Evolutionary conservation across 1,139 yeast species (phyloP).

Genomic region (Candida sp.): DNA sequence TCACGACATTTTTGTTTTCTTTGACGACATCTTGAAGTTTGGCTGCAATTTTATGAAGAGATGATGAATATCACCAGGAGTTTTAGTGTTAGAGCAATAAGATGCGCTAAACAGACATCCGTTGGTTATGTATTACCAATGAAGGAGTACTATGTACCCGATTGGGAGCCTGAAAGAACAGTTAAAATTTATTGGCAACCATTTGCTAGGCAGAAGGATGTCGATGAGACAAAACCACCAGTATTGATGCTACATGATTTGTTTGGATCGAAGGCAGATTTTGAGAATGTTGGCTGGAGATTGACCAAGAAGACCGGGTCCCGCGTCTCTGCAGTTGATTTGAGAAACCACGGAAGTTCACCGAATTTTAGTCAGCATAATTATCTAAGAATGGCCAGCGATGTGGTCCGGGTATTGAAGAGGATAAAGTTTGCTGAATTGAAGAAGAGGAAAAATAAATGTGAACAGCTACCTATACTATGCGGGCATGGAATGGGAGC

Average conservation of each 20-base stretch:
- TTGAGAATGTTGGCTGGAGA: conserved; percentile 30
- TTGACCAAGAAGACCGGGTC: conserved; percentile 25
- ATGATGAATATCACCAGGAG: too few relatives aligned
- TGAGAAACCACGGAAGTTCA: conserved; percentile 53
- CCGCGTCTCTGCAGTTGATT: conserved; percentile 41
- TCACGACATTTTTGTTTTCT: too few relatives aligned
- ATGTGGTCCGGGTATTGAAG: conserved; percentile 22
- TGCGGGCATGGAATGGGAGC: conserved; percentile 58
- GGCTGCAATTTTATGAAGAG: too few relatives aligned
- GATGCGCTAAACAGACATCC: too few relatives aligned
- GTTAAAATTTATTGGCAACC: too few relatives aligned
- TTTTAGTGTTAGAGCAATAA: too few relatives aligned
- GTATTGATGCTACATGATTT: conserved; percentile 48
- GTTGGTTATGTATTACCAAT: too few relatives aligned
- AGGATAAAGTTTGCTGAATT: conserved; percentile 18
- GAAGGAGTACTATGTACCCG: too few relatives aligned
- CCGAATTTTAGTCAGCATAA: conserved; percentile 41
- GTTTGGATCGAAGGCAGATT: conserved; percentile 45
- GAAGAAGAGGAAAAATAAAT: conserved; percentile 18
- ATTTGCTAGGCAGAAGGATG: too few relatives aligned
- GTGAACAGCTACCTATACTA: conserved; percentile 19
- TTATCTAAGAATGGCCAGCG: conserved; percentile 40
- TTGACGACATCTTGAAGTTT: too few relatives aligned
- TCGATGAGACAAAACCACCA: conserved; percentile 16
- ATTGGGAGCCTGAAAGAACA: too few relatives aligned